Evolutionary conservation across 2,329 filamentous ascomycete genomes (phyloP).

Genomic region (Lecanicillium sp.): DNA sequence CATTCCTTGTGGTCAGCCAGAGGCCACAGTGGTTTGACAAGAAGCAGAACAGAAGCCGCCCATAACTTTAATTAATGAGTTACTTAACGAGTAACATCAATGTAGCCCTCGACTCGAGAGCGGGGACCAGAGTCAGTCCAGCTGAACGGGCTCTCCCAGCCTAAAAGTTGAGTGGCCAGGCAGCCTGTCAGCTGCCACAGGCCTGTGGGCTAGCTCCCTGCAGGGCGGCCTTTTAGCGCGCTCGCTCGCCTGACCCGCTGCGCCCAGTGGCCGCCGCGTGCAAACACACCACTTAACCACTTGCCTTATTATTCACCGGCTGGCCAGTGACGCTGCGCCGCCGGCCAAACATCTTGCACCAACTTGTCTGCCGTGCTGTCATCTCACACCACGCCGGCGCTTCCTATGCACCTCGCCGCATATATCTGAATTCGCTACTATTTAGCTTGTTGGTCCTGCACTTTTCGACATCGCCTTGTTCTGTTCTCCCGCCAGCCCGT

Average conservation of each 20-base stretch:
- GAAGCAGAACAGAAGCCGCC: too few species aligned
- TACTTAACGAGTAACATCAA: too few species aligned
- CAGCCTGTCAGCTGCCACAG: not conserved
- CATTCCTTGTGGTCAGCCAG: too few species aligned
- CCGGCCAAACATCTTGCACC: not conserved
- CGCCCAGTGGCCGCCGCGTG: slow-evolving; percentile 1
- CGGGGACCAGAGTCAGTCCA: too few species aligned
- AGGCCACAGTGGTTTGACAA: too few species aligned
- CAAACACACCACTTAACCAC: slow-evolving; percentile 1
- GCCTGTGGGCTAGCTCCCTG: not conserved
- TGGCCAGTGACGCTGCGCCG: too few species aligned
- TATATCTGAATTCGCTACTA: not conserved
- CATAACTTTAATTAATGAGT: too few species aligned
- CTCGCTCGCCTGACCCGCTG: slow-evolving; percentile 3
- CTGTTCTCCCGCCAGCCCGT: not conserved
- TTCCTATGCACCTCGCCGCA: not conserved
- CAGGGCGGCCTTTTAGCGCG: slow-evolving; percentile 3
- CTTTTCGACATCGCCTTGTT: not conserved
- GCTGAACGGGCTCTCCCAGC: not conserved
- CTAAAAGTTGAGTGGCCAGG: too few species aligned
- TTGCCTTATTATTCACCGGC: too few species aligned
- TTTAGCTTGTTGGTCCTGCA: not conserved
- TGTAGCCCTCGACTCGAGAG: too few species aligned
- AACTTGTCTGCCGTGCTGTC: too few species aligned
- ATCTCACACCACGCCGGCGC: not conserved